phyloP scores from a whole-genome alignment of 768 basidiomycete genomes.

The Lentinula edodes region DNA sequence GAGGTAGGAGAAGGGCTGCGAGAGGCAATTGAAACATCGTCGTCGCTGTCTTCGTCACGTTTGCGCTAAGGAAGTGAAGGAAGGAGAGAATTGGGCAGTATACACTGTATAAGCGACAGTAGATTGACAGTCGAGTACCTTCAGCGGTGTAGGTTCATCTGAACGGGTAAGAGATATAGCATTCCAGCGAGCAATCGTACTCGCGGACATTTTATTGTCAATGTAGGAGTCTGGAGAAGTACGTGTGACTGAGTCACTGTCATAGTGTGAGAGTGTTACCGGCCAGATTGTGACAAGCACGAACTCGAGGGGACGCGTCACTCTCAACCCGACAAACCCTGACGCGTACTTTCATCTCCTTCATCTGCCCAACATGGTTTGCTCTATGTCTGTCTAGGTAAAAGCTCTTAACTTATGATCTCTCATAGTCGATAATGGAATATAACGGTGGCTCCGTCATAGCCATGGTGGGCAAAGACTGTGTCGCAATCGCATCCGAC shows the following conservation, averaged over 20 bases:
- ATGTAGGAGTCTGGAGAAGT: not conserved
- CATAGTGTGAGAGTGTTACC: not conserved
- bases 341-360: constrained; percentile 8
- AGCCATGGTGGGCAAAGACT: constrained; percentile 99
- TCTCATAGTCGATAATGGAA: constrained; percentile 79
- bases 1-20: constrained; percentile 68
- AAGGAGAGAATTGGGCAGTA: constrained; percentile 50
- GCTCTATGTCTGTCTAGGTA: not conserved
- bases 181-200: constrained; percentile 67
- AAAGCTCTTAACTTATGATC: constrained; percentile 8
- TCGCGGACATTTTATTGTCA: constrained; percentile 47
- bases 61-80: constrained; percentile 52
- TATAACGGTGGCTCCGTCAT: constrained; percentile 97
- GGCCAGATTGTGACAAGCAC: not conserved
- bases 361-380: constrained; percentile 18
- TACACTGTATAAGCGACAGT: constrained; percentile 36
- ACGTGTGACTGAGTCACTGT: not conserved
- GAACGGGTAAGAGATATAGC: constrained; percentile 46
- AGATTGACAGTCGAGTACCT: constrained; percentile 65
- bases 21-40: constrained; percentile 69
- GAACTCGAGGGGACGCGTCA: not conserved
- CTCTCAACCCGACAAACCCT: not conserved
- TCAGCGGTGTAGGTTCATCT: constrained; percentile 27
- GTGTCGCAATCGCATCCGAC: constrained; percentile 97
- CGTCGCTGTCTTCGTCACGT: constrained; percentile 35